Conservation (phyloP, 2,329 filamentous ascomycete species). For the Trichoderma sp. region DNA sequence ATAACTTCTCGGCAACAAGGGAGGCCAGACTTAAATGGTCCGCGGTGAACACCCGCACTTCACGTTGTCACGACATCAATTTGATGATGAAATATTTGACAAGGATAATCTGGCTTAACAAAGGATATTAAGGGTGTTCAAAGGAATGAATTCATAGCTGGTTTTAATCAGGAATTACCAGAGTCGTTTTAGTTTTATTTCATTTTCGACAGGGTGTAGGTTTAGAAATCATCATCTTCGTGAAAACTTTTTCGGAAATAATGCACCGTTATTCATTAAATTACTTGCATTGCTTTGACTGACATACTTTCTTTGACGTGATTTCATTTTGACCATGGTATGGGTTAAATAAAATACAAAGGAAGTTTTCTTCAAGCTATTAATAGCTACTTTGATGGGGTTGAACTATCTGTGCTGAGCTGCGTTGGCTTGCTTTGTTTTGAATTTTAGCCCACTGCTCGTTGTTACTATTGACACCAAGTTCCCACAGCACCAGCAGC, state of each 20-base stretch:
- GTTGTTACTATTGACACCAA: not conserved
- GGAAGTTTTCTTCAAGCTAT: not conserved
- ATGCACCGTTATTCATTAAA: not conserved
- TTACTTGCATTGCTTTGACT: not conserved
- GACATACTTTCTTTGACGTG: not conserved
- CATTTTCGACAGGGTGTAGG: not conserved
- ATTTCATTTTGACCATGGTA: not conserved
- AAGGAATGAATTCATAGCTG: not conserved
- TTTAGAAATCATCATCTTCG: slow-evolving; percentile 1
- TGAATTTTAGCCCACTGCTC: not conserved
- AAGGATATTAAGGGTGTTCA: slow-evolving; percentile 1
- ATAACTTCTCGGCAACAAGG: not conserved
- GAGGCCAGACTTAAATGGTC: not conserved
- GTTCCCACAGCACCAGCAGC: not conserved
- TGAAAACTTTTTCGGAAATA: not conserved
- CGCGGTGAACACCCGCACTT: not conserved
- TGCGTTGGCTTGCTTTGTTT: not conserved
- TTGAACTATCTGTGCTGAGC: not conserved
- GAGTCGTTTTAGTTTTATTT: no score
- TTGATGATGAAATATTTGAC: slow-evolving; percentile 8
- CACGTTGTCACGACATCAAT: not conserved
- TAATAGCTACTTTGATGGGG: not conserved
- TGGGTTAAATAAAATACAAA: not conserved
- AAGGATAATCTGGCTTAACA: slow-evolving; percentile 4
- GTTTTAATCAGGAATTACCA: not conserved